phyloP scores from a whole-genome alignment of 768 basidiomycete species.

The Termitomyces sp. region DNA sequence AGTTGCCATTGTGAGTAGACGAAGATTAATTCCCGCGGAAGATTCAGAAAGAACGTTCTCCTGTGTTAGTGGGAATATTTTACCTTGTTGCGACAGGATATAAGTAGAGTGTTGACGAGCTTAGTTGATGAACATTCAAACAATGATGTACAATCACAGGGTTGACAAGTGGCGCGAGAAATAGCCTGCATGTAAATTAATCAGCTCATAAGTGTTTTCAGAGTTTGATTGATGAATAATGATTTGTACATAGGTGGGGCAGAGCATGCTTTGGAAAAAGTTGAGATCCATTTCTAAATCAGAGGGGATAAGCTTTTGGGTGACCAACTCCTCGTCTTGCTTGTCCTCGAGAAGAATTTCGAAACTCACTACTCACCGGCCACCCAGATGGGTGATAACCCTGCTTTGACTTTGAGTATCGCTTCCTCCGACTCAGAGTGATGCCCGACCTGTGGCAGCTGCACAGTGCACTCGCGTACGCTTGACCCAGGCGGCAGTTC shows the following conservation, averaged over 20 bases:
- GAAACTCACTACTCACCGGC: background rate
- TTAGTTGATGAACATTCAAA: background rate
- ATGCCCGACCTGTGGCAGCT: background rate
- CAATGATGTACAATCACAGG: background rate
- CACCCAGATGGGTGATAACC: no score
- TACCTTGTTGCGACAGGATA: background rate
- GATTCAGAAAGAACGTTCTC: background rate
- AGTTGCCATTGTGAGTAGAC: background rate
- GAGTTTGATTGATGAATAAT: background rate
- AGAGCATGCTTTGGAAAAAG: no score
- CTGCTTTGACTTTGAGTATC: background rate
- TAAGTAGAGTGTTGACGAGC: background rate
- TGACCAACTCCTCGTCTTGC: no score
- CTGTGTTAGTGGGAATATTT: background rate
- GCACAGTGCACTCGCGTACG: no score
- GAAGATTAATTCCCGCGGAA: background rate
- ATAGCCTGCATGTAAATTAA: background rate
- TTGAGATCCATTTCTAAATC: no score
- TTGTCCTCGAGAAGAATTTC: no score
- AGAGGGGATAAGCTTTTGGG: no score
- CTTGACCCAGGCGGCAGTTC: background rate
- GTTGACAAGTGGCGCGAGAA: background rate
- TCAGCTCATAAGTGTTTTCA: background rate
- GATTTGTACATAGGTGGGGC: no score
- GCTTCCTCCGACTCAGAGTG: background rate